Evolutionary conservation across 1,284 basidiomycete genomes (phyloP), one percentile per base, ranked within the genome.

Genomic region (Limonomyces culmigenus): DNA sequence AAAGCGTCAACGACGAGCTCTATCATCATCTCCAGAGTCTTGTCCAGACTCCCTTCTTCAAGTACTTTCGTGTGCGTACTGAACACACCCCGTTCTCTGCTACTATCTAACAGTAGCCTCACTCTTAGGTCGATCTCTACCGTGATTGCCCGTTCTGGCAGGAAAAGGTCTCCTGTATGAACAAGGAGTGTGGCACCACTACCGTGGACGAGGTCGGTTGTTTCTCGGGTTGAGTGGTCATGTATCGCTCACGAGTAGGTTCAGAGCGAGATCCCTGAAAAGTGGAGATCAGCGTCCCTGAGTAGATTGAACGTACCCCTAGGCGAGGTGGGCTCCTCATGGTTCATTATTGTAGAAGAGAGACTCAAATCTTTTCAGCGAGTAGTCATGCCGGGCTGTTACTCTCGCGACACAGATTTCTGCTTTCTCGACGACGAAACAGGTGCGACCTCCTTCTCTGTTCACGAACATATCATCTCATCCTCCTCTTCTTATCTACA

Each of bases 141-240:
- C 74, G 87, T 16, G 91, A 98, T 49, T 99, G 95, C 60, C 95
- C 95, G 13, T 98, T 92, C 57, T 99, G 95, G 95, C 69, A 80
- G 41, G 93, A 97, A 47, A 77, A 95, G 51, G 86, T 86, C 2
- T 78, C 84, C 39, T 99, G 95, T 56, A 89, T 79, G 69, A 86
- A 92, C 52, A 66, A 79, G 37, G 86, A 85, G 40, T 99, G 95
- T 55, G 80, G 79, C 3, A 91, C 98, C 37, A 86, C 91, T 19
- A 86, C 84, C 11, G 73, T 89, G 3, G 86, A 96, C 45, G 93
- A 98, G 71, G 92, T 91, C 47, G 40, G 64, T 47, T 20, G 21
- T 6, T 18, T 36, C 27, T 18, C 19, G 15, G 30, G 29, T 35
- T 8, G 13, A 32, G 34, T 29, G n/a, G 17, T 6, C 23, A 23